Evolutionary conservation across 352 stramenopile species (phyloP).

Genomic region (Blastocystis sp.): DNA sequence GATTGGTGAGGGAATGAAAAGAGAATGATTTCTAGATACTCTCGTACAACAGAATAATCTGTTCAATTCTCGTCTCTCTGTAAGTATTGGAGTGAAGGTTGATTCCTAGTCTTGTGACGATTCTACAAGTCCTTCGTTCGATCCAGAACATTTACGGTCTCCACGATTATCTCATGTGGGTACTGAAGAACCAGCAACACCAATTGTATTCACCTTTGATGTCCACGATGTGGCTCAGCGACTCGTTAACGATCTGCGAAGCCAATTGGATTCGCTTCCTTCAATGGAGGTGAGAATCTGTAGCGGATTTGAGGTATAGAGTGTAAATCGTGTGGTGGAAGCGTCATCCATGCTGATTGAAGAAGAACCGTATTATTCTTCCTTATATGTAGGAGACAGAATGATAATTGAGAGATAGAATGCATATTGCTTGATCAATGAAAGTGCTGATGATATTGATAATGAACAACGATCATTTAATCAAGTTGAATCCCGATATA

Average conservation of each 20-base stretch:
- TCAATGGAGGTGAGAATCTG: background rate
- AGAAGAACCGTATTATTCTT: background rate
- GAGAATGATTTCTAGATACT: background rate
- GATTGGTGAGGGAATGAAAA: background rate
- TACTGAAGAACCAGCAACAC: background rate
- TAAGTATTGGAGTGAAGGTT: background rate
- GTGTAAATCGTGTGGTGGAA: background rate
- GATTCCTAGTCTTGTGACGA: background rate
- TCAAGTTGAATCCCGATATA: background rate
- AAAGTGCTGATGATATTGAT: conserved; percentile 2
- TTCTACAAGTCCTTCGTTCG: background rate
- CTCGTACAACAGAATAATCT: conserved; percentile 28
- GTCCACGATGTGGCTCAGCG: background rate
- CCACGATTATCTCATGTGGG: conserved; percentile 15
- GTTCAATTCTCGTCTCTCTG: background rate
- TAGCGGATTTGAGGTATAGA: background rate
- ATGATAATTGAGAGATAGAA: background rate
- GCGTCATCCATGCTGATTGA: background rate
- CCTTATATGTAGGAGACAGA: background rate
- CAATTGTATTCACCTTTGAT: conserved; percentile 19
- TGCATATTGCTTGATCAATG: background rate
- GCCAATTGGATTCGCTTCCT: background rate
- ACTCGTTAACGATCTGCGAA: background rate
- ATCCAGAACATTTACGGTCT: background rate
- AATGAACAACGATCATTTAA: conserved; percentile 3